Conservation (phyloP, 345 rosid species). For the Mercurialis annua region DNA sequence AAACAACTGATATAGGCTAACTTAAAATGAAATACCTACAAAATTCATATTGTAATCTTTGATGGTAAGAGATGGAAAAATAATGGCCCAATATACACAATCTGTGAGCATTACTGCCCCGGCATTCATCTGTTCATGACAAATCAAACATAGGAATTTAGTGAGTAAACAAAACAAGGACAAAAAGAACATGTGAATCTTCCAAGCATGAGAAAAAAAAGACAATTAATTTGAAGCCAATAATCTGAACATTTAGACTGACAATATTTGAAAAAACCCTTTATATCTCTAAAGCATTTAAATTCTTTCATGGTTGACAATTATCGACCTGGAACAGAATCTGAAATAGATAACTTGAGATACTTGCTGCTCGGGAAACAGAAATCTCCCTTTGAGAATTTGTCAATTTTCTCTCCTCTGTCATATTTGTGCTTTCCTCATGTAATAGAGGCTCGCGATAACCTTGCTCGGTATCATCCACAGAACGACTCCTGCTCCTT, state of each 20-base stretch:
- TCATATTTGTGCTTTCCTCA: constrained; percentile 24
- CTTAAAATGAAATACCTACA: constrained; percentile 34
- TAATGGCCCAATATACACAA: constrained; percentile 55
- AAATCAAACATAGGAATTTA: constrained; percentile 12
- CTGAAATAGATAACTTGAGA: constrained; percentile 46
- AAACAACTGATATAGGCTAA: constrained; percentile 1
- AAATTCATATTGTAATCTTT: constrained; percentile 45
- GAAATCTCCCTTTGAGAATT: constrained; percentile 12
- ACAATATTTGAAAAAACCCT: background rate
- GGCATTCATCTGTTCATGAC: constrained; percentile 43
- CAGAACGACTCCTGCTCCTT: constrained; percentile 15
- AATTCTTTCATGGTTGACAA: background rate
- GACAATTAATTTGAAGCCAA: background rate
- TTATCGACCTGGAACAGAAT: constrained; percentile 57
- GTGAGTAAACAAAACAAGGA: background rate
- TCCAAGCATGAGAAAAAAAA: background rate
- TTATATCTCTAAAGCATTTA: background rate
- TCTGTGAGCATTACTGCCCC: constrained; percentile 71
- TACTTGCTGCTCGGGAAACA: constrained; percentile 21
- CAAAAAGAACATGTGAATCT: background rate
- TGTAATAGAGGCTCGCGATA: constrained; percentile 32
- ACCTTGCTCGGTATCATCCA: constrained; percentile 47
- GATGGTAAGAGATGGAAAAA: constrained; percentile 61
- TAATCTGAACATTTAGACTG: background rate
- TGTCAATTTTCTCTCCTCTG: constrained; percentile 10